Percentiles rank a stretch among this genome's conserved stretches.
Conservation (phyloP, 345 rosid genomes). For the Heritiera littoralis region DNA sequence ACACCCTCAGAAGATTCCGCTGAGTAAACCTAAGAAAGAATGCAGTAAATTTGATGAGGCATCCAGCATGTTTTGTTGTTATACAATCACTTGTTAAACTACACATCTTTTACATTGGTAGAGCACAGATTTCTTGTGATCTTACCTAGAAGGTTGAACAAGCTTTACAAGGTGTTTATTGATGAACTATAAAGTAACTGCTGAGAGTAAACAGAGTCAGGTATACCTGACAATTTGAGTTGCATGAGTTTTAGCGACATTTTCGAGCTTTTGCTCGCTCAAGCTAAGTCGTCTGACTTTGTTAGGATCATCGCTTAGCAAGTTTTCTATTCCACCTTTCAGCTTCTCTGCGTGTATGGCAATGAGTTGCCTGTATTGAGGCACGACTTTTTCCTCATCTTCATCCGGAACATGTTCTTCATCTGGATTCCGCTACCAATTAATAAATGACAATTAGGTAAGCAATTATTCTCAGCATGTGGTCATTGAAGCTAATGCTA, state of each 20-base stretch:
- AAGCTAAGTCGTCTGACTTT: conserved; percentile 60
- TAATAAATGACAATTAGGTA: not conserved
- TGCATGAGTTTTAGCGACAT: conserved; percentile 42
- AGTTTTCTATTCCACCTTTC: conserved; percentile 50
- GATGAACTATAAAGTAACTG: too few species aligned
- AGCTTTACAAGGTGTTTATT: too few species aligned
- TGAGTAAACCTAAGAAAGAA: conserved; percentile 64
- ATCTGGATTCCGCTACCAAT: conserved; percentile 37
- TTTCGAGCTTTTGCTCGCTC: conserved; percentile 67
- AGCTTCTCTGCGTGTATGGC: conserved; percentile 73
- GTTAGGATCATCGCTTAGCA: conserved; percentile 41
- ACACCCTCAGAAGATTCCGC: conserved; percentile 69
- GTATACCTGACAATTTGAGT: conserved; percentile 49
- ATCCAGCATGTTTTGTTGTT: too few species aligned
- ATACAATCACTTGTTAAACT: too few species aligned
- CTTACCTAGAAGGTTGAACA: too few species aligned
- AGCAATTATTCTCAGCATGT: not conserved
- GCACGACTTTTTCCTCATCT: conserved; percentile 39
- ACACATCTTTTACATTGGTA: too few species aligned
- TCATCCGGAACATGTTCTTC: conserved; percentile 32
- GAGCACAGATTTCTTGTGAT: too few species aligned
- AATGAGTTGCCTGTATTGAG: conserved; percentile 54
- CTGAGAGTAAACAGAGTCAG: too few species aligned
- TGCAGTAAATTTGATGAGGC: not conserved
- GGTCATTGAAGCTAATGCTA: not conserved